Base-by-base conservation (phyloP, 495 filamentous ascomycete species). In the Neurospora discreta region DNA sequence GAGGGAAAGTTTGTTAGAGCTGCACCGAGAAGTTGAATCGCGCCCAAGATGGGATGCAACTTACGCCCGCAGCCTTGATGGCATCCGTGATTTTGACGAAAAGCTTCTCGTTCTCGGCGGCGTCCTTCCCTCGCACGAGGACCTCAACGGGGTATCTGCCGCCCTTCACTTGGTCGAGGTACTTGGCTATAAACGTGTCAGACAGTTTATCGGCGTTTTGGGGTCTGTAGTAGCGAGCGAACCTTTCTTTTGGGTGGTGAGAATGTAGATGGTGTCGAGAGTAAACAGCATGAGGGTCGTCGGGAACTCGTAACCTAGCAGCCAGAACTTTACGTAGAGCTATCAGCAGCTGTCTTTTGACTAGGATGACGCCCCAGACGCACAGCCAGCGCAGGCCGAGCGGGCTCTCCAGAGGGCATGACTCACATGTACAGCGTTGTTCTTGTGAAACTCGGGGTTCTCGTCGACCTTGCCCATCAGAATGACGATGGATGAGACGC, bases 201-300 rank as follows among this genome's bases (percentile, higher is more conserved):
- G 75, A 40, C 67, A 15, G 6, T 65, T 65, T 65, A 33, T 33
- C 20, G 4, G 30, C 3, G 30, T 52, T 36, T 3, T 10, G 13
- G 43, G 68, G 3, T 23, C 23, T 33, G 20, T 20, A 5, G 40
- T 18, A 41, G 11, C 5, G 15, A 39, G 20, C 80, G 72, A 78
- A 95, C 94, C 94, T 89, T 99, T 99, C 83, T 99, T 99, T 23
- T 92, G 90, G 13, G 95, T 98, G 3, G 96, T 98, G 70, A 98
- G 90, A 69, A 98, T 89, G 80, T 93, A 95, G 73, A 98, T 83
- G 70, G 88, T 86, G 70, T 98, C 96, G 69, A 89, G 87, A 11
- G 96, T 98, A 76, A 98, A 87, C 60, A 99, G 85, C 81, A 99
- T 91, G 46, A 98, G 85, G 0, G 95, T 98, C 16, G 95, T 93